Evolutionary conservation across 2,329 filamentous ascomycete species (phyloP), one percentile per base, ranked within the genome.

Genomic region (Didymella pomorum): DNA sequence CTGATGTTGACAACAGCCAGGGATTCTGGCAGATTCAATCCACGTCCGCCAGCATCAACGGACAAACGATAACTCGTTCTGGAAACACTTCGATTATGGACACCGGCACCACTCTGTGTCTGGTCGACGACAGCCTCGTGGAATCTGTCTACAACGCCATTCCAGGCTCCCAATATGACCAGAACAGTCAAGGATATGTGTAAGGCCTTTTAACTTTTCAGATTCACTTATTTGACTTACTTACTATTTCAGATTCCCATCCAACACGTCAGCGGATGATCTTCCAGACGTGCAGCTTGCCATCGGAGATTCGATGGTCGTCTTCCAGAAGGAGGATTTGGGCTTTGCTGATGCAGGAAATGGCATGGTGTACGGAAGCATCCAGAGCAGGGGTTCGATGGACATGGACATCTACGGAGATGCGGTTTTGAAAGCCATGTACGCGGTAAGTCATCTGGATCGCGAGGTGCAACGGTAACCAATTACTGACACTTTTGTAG

Each of bases 51-150:
- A 71, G 86, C 44, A 86, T 85, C 52, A 73, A 75, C 52, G 71
- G 72, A 18, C 37, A 66, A 12, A 67, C 77, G 69, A 75, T 80
- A 45, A 50, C 39, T 20, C 61, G 68, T 5, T 60, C 57, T 4
- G 31, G 39, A n/a, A 71, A 78, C 41, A 66, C 75, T 42, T 71
- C 79, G 47, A 82, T 86, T 72, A 86, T 86, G 70, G 88, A 91
- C 75, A 90, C 88, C 1, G 88, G 88, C 39, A 90, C 88, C 39
- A 87, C 87, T 0, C 84, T 91, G 26, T 76, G 88, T 52, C 79
- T 89, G 47, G 75, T 89, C 10, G 83, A 84, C 12, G 76, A 81
- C 59, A 61, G 69, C n/a, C 78, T 87, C 52, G 82, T 86, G 59
- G 67, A 76, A 0, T 81, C 78, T 33, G 89, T 89, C 79, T 90